phyloP scores from a whole-genome alignment of 805 yeast species.

The Metschnikowia henanensis region DNA sequence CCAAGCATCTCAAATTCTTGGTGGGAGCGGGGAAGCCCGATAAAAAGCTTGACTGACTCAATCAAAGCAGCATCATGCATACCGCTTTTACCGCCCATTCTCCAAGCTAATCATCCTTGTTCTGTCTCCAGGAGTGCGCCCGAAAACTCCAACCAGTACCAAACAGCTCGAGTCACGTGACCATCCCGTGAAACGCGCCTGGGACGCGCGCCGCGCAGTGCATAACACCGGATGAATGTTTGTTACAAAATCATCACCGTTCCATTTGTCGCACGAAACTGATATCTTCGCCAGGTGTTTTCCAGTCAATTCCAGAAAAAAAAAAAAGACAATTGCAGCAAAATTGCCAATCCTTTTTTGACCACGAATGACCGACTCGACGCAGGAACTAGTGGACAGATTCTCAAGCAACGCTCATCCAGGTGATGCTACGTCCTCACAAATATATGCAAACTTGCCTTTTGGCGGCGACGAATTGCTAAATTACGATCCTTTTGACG shows the following conservation, averaged over 20 bases:
- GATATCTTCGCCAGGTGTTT: too few species aligned
- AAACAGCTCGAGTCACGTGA: not conserved
- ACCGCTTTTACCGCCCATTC: too few species aligned
- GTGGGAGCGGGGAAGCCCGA: too few species aligned
- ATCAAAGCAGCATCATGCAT: too few species aligned
- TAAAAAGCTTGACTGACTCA: too few species aligned
- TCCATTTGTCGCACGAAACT: not conserved
- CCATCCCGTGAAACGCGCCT: conserved; percentile 1
- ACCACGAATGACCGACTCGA: conserved; percentile 6
- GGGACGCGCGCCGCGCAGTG: not conserved
- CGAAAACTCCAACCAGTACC: too few species aligned
- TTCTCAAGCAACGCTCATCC: conserved; percentile 5
- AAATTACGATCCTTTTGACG: conserved; percentile 12
- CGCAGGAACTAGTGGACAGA: conserved; percentile 15
- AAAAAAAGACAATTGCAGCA: too few species aligned
- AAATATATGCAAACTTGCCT: not conserved
- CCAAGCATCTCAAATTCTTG: too few species aligned
- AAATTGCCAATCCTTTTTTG: too few species aligned
- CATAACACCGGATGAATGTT: not conserved
- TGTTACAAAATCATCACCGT: not conserved
- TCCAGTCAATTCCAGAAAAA: too few species aligned
- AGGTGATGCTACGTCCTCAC: not conserved
- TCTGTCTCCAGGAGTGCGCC: too few species aligned
- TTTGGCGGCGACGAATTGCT: conserved; percentile 7
- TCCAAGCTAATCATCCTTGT: too few species aligned